Conservation (phyloP, 257 asterid genomes). For the Oldenlandia corymbosa region DNA sequence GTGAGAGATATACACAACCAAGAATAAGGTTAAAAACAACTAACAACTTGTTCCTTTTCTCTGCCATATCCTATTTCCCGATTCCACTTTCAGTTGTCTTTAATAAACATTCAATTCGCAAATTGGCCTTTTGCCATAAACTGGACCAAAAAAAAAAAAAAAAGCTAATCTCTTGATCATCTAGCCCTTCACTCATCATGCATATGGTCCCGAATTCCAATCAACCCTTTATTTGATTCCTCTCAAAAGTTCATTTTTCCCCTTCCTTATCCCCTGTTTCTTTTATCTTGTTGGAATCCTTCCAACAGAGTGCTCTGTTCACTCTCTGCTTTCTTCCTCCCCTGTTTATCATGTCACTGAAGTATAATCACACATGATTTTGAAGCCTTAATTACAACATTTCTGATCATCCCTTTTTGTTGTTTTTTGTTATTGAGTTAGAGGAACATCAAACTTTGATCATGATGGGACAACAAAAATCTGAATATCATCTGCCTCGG, state of each 20-base stretch:
- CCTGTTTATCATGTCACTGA: too few species aligned
- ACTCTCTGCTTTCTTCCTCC: background rate
- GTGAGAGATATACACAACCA: background rate
- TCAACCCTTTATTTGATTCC: slow-evolving; percentile 15
- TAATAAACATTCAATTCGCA: slow-evolving; percentile 6
- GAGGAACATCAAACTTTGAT: background rate
- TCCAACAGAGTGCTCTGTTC: slow-evolving; percentile 12
- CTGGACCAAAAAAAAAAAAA: too few species aligned
- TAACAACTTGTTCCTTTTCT: background rate
- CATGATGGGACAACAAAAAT: background rate
- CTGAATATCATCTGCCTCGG: slow-evolving; percentile 4
- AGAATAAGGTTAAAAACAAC: too few species aligned
- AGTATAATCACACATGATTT: too few species aligned
- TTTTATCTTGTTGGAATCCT: slow-evolving; percentile 25
- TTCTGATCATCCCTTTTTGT: background rate
- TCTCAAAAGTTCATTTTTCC: background rate
- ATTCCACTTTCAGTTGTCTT: background rate
- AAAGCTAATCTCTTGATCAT: slow-evolving; percentile 1
- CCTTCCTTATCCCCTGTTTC: slow-evolving; percentile 15
- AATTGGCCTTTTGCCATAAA: too few species aligned
- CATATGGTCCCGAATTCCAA: slow-evolving; percentile 23
- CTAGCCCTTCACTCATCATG: too few species aligned
- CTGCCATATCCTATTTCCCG: background rate
- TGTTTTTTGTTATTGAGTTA: background rate
- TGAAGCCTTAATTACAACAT: too few species aligned